A percentile compares a stretch with the other conserved stretches of the same genome.
phyloP scores from a whole-genome alignment of 2,329 filamentous ascomycete genomes.

The Ascochyta rabiei region DNA sequence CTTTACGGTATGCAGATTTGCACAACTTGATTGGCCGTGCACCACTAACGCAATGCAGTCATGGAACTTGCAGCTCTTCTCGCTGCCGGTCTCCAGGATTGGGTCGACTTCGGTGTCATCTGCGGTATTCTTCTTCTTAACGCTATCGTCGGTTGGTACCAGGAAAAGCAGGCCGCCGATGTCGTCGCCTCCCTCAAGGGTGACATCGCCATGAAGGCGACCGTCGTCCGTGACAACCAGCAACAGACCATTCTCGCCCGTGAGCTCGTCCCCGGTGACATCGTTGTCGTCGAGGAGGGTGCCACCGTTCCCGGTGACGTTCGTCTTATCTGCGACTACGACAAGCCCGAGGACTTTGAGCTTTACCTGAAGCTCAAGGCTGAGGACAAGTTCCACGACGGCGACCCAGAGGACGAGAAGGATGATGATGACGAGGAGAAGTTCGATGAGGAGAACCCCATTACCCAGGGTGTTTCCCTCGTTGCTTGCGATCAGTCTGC shows the following conservation, averaged over 20 bases:
- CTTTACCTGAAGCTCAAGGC: conserved; percentile 69
- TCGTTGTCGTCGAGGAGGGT: conserved; percentile 76
- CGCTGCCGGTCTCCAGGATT: conserved; percentile 75
- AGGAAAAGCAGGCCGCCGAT: conserved; percentile 80
- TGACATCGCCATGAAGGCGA: conserved; percentile 77
- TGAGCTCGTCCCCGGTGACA: conserved; percentile 77
- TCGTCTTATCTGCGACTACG: conserved; percentile 75
- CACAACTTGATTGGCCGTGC: conserved; percentile 9
- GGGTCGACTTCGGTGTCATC: conserved; percentile 77
- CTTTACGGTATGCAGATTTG: conserved; percentile 68
- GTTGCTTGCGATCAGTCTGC: conserved; percentile 78
- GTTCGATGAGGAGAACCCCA: conserved; percentile 58
- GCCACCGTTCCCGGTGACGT: conserved; percentile 72
- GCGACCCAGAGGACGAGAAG: conserved; percentile 66
- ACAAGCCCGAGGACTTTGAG: conserved; percentile 69
- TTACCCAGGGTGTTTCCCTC: conserved; percentile 68
- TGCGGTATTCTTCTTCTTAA: conserved; percentile 77
- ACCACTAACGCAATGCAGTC: conserved; percentile 53
- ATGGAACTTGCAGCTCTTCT: conserved; percentile 79
- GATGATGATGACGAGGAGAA: conserved; percentile 66
- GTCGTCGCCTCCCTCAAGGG: conserved; percentile 70
- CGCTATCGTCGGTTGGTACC: conserved; percentile 78
- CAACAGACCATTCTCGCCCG: conserved; percentile 74
- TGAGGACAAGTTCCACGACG: conserved; percentile 59
- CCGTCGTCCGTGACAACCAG: conserved; percentile 69